A percentile compares a stretch with the other conserved stretches of the same genome.
phyloP scores from a whole-genome alignment of 2,329 filamentous ascomycete genomes.

The Fusarium sp. region DNA sequence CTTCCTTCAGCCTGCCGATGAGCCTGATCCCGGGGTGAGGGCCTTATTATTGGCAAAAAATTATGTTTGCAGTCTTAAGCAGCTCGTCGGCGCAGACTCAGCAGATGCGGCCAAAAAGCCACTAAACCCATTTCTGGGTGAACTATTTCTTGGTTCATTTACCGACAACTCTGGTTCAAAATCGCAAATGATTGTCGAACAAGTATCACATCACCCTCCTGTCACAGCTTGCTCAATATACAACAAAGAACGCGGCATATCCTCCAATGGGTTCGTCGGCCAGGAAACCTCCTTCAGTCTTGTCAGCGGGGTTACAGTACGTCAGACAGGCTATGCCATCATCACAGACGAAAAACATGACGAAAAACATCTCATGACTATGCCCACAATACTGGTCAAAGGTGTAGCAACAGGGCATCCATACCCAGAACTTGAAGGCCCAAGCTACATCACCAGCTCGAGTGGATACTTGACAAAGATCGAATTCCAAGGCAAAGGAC shows the following conservation, averaged over 20 bases:
- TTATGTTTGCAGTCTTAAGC: slow-evolving; percentile 24
- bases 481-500: slow-evolving; percentile 16
- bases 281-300: slow-evolving; percentile 31
- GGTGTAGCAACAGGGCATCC: slow-evolving; percentile 16
- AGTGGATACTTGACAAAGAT: slow-evolving; percentile 28
- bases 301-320: slow-evolving; percentile 19
- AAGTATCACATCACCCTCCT: slow-evolving; percentile 68
- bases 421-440: slow-evolving; percentile 19
- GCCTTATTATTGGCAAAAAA: slow-evolving; percentile 19
- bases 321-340: slow-evolving; percentile 21
- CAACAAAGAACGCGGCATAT: slow-evolving; percentile 25
- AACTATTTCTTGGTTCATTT: slow-evolving; percentile 63
- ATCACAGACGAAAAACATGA: slow-evolving; percentile 21
- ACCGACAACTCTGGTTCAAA: slow-evolving; percentile 46
- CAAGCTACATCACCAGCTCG: slow-evolving; percentile 24
- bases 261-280: slow-evolving; percentile 13
- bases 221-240: slow-evolving; percentile 59
- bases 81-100: slow-evolving; percentile 18
- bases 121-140: slow-evolving; percentile 67
- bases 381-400: slow-evolving; percentile 29
- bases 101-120: slow-evolving; percentile 59
- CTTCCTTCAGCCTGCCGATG: slow-evolving; percentile 28
- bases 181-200: slow-evolving; percentile 58
- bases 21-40: slow-evolving; percentile 24
- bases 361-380: slow-evolving; percentile 23